phyloP scores from a whole-genome alignment of 805 yeast species.

The Candida patagonica region DNA sequence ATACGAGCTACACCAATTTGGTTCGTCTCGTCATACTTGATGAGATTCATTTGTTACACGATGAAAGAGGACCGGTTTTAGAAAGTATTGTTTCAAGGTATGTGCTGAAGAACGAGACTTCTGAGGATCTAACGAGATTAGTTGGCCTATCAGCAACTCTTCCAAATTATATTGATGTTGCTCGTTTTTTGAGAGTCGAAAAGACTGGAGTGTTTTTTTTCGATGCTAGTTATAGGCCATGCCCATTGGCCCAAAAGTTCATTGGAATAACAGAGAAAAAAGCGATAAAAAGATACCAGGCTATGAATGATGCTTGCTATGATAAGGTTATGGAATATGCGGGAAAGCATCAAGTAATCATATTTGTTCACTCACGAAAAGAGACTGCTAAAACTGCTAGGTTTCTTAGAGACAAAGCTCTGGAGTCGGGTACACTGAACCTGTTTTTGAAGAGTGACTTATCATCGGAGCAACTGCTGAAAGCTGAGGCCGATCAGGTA shows the following conservation, averaged over 20 bases:
- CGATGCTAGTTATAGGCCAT: conserved; percentile 79
- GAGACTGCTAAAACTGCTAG: conserved; percentile 82
- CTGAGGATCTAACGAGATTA: conserved; percentile 49
- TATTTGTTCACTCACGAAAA: conserved; percentile 90
- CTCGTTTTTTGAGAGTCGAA: conserved; percentile 64
- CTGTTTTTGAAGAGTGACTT: conserved; percentile 39
- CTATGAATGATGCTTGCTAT: conserved; percentile 86
- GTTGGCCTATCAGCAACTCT: conserved; percentile 89
- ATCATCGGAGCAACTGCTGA: conserved; percentile 56
- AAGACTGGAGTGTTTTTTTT: conserved; percentile 65
- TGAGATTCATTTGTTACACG: conserved; percentile 88
- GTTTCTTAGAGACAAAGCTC: conserved; percentile 54
- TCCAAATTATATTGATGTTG: conserved; percentile 84
- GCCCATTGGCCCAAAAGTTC: conserved; percentile 83
- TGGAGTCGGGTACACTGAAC: conserved; percentile 44
- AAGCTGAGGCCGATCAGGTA: conserved; percentile 50
- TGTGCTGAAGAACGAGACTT: conserved; percentile 36
- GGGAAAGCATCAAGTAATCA: conserved; percentile 68
- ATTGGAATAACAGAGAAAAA: conserved; percentile 80
- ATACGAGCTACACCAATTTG: conserved; percentile 50
- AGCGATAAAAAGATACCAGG: conserved; percentile 65
- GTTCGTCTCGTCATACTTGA: conserved; percentile 75
- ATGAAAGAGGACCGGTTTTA: conserved; percentile 89
- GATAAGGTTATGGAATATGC: conserved; percentile 62
- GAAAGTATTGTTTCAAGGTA: conserved; percentile 82